phyloP scores from a whole-genome alignment of 2,329 filamentous ascomycete species.

The Parascedosporium putredinis region DNA sequence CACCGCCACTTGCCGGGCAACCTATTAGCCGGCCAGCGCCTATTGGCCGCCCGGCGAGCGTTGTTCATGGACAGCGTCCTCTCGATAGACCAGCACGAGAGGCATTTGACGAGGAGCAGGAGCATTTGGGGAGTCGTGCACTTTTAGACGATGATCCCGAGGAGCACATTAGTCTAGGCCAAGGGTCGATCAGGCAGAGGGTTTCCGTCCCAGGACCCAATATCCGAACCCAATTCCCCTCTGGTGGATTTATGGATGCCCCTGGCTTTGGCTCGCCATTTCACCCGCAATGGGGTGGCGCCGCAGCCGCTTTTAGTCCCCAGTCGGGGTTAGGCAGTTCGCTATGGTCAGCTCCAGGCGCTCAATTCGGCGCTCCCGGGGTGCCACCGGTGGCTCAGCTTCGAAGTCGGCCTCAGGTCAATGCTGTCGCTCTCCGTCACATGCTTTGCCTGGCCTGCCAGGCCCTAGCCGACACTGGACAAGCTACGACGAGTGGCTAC shows the following conservation, averaged over 20 bases:
- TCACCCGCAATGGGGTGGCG: conserved; percentile 30
- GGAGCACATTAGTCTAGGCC: conserved; percentile 7
- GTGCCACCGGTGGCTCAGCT: conserved; percentile 18
- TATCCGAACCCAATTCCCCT: conserved; percentile 18
- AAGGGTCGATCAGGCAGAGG: conserved; percentile 4
- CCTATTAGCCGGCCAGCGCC: conserved; percentile 49
- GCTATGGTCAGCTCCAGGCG: conserved; percentile 25
- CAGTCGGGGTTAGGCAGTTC: conserved; percentile 36
- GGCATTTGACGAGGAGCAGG: conserved; percentile 57
- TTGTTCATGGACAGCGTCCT: conserved; percentile 40
- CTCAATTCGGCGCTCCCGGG: conserved; percentile 21
- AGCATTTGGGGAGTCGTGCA: conserved; percentile 83
- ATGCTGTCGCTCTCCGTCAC: conserved; percentile 51
- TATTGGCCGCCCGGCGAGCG: conserved; percentile 78
- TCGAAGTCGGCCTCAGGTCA: conserved; percentile 5
- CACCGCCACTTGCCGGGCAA: neutral
- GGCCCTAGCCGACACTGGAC: conserved; percentile 31
- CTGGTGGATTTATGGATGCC: conserved; percentile 25
- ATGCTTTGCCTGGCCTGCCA: conserved; percentile 74
- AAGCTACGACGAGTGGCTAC: conserved; percentile 48
- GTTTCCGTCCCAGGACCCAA: conserved; percentile 36
- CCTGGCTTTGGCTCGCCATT: conserved; percentile 24
- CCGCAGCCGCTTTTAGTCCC: conserved; percentile 26
- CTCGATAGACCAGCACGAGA: conserved; percentile 21
- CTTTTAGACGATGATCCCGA: conserved; percentile 60